phyloP scores from a whole-genome alignment of 176 grass and related monocot species.

The Puya raimondii region DNA sequence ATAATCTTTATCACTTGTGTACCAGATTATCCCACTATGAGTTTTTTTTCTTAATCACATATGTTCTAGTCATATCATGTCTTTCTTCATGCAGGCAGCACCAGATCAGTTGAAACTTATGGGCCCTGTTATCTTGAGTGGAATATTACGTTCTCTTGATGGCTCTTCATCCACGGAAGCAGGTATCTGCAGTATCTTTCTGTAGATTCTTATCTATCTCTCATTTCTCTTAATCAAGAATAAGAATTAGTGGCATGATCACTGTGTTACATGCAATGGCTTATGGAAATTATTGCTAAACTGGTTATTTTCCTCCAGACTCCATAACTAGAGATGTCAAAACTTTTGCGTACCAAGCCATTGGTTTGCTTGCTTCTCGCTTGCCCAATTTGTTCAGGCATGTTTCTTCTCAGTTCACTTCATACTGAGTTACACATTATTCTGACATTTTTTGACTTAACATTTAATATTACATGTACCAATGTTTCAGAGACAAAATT shows the following conservation, averaged over 20 bases:
- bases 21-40: not conserved
- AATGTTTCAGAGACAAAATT: constrained; percentile 67
- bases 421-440: constrained; percentile 12
- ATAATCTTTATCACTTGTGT: not conserved
- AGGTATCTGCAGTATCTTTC: constrained; percentile 40
- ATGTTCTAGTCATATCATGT: not conserved
- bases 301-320: constrained; percentile 38
- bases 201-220: constrained; percentile 23
- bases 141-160: constrained; percentile 89
- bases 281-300: constrained; percentile 18
- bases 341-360: constrained; percentile 88
- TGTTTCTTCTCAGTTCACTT: constrained; percentile 12
- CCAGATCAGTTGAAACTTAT: constrained; percentile 79
- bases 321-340: constrained; percentile 52
- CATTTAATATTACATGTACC: constrained; percentile 7
- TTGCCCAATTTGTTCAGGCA: constrained; percentile 96
- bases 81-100: constrained; percentile 44
- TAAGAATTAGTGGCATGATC: not conserved
- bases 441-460: constrained; percentile 14
- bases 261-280: constrained; percentile 10
- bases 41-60: not conserved
- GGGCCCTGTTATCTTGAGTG: constrained; percentile 82
- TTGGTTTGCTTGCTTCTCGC: constrained; percentile 85
- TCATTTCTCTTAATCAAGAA: not conserved
- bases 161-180: constrained; percentile 59